phyloP scores from a whole-genome alignment of 257 asterid genomes.

The Cruciata laevipes region DNA sequence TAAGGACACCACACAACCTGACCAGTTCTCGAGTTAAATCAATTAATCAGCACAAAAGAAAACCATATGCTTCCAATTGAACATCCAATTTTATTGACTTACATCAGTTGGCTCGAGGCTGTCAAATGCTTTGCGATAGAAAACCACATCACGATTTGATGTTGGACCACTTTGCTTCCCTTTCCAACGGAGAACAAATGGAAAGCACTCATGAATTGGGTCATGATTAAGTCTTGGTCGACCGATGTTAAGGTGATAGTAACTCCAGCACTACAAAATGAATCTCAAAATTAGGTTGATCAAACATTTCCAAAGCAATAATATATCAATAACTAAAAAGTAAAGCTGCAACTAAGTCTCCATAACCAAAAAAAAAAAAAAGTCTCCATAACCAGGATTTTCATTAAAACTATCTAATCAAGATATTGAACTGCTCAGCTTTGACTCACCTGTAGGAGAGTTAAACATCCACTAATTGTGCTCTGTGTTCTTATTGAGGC shows the following conservation, averaged over 20 bases:
- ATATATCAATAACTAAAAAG: constrained; percentile 3
- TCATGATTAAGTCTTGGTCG: constrained; percentile 86
- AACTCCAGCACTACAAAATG: constrained; percentile 93
- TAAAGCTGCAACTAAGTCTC: neutral
- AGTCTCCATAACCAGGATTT: neutral
- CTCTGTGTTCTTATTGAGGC: constrained; percentile 92
- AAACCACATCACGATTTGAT: constrained; percentile 87
- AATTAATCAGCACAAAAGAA: constrained; percentile 3
- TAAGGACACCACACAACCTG: constrained; percentile 97
- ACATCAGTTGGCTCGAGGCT: constrained; percentile 48
- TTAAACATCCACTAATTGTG: constrained; percentile 92
- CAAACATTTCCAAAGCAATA: constrained; percentile 4
- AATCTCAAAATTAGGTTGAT: constrained; percentile 14
- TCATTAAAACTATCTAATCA: constrained; percentile 1
- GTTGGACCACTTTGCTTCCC: constrained; percentile 93
- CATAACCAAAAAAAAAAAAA: too few relatives aligned
- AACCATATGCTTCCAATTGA: constrained; percentile 1
- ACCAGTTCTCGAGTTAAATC: constrained; percentile 10
- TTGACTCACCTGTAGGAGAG: constrained; percentile 69
- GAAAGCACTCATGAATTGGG: constrained; percentile 91
- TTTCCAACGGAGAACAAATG: constrained; percentile 97
- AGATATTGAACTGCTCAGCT: constrained; percentile 16
- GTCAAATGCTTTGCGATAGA: constrained; percentile 82
- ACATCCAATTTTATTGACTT: constrained; percentile 18
- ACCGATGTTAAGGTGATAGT: constrained; percentile 84